Conservation (phyloP, 768 basidiomycete genomes). For the Asterophora parasitica region DNA sequence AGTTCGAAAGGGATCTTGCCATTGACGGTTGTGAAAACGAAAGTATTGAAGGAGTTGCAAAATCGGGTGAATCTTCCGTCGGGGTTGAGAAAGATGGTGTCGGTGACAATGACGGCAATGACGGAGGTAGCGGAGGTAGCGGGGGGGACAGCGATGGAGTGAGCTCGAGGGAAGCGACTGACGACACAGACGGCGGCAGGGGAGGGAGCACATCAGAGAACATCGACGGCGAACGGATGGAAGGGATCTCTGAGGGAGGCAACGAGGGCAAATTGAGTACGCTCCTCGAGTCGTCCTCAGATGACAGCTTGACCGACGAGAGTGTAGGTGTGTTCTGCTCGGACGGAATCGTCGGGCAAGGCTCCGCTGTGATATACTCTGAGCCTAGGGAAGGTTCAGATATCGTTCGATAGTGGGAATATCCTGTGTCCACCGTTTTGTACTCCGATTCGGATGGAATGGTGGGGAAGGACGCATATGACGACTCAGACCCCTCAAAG, state of each 20-base stretch:
- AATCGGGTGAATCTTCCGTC: slow-evolving; percentile 22
- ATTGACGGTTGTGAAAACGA: slow-evolving; percentile 17
- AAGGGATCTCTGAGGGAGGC: slow-evolving; percentile 12
- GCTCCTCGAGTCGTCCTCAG: slow-evolving; percentile 26
- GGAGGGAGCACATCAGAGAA: slow-evolving; percentile 14
- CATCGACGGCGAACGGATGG: slow-evolving; percentile 13
- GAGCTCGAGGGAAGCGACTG: slow-evolving; percentile 17
- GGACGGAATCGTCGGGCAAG: slow-evolving; percentile 40
- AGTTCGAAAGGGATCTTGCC: slow-evolving; percentile 6
- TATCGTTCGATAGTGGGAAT: slow-evolving; percentile 25
- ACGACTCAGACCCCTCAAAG: slow-evolving; percentile 35
- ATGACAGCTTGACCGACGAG: slow-evolving; percentile 27
- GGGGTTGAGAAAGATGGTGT: slow-evolving; percentile 12
- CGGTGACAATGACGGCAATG: slow-evolving; percentile 13
- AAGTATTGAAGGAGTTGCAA: slow-evolving; percentile 28
- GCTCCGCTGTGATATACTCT: slow-evolving; percentile 46
- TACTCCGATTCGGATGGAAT: slow-evolving; percentile 50
- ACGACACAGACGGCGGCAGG: slow-evolving; percentile 12
- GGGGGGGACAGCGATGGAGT: slow-evolving; percentile 22
- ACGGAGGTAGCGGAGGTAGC: slow-evolving; percentile 22
- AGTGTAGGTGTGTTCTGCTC: slow-evolving; percentile 38
- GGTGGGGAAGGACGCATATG: slow-evolving; percentile 53
- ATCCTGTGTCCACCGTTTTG: slow-evolving; percentile 26
- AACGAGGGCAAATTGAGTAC: slow-evolving; percentile 13
- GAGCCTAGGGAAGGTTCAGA: slow-evolving; percentile 28